Base-by-base conservation (phyloP, 805 yeast species). In the Lachancea dasiensis region DNA sequence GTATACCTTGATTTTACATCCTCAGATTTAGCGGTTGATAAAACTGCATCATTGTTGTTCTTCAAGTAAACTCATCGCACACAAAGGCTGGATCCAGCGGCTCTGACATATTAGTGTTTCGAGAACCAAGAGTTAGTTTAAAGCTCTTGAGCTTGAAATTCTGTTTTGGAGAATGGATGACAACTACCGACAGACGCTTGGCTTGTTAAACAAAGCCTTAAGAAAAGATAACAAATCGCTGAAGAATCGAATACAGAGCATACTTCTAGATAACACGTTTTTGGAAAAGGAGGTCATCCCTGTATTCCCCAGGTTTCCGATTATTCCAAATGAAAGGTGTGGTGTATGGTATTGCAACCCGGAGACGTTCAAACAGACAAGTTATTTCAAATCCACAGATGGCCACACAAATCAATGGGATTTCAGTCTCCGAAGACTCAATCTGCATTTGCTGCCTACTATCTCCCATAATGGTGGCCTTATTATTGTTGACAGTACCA, bases 331-430 rank as follows among this genome's bases (percentile, higher is more conserved):
- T 56, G 90, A 83, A 55, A 62, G 96, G 36, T 86, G 95, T 58
- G 96, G 96, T 0, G 52, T 75, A 10, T 87, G 96, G 96, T 87
- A 87, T 49, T 74, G 80, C 3, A 65, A 72, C 0, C 77, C 82
- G 0, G 39, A 43, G 0, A 31, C 47, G 0, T 63, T 60, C 17
- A 30, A 38, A 0, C 75, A 71, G 3, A 67, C 80, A 0, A 73
- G 79, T 13, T 86, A 87, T 52, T 87, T 87, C 64, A 87, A 87
- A 52, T 82, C 94, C 18, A 87, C 96, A 0, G 96, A 87, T 61
- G 97, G 97, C 0, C 97, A 87, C 51, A 77, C 76, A 0, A 72
- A 73, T 38, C 79, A 84, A 46, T 87, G 95, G 95, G 69, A 71
- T 22, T 86, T 87, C 50, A 79, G 86, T 23, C 58, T 75, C 13